Conservation (phyloP, 257 asterid species). For the Jacaranda mimosifolia region DNA sequence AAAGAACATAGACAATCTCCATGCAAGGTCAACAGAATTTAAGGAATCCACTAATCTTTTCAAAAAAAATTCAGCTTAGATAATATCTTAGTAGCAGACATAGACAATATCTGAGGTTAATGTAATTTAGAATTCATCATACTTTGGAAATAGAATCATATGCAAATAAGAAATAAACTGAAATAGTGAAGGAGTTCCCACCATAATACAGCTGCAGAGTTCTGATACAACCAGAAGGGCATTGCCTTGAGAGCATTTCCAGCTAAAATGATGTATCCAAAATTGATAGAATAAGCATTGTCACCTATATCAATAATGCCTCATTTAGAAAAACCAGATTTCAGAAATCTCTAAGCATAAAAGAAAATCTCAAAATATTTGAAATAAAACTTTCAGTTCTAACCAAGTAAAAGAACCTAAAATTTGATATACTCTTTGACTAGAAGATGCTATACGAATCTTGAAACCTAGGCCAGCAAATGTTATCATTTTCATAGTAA, state of each 20-base stretch:
- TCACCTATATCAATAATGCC: constrained; percentile 57
- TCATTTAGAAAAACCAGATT: constrained; percentile 10
- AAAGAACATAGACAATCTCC: constrained; percentile 85
- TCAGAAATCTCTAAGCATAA: constrained; percentile 1
- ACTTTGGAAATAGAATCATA: neutral
- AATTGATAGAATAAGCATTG: constrained; percentile 77
- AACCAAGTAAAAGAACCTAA: too few relatives aligned
- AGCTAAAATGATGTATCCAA: constrained; percentile 82
- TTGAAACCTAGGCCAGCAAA: too few relatives aligned
- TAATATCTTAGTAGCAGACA: constrained; percentile 10
- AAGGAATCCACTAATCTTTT: constrained; percentile 10
- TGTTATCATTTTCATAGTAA: too few relatives aligned
- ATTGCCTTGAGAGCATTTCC: constrained; percentile 88
- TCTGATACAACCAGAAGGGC: neutral
- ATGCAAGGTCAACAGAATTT: constrained; percentile 17
- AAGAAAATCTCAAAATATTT: neutral
- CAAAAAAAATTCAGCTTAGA: neutral
- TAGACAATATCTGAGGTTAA: neutral
- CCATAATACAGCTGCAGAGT: too few relatives aligned
- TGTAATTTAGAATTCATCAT: neutral
- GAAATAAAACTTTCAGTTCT: too few relatives aligned
- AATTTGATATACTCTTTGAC: too few relatives aligned
- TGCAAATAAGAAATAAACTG: neutral
- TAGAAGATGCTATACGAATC: too few relatives aligned
- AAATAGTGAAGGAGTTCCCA: neutral